phyloP scores from a whole-genome alignment of 805 yeast genomes.

The Saccharomycopsis guyanensis region DNA sequence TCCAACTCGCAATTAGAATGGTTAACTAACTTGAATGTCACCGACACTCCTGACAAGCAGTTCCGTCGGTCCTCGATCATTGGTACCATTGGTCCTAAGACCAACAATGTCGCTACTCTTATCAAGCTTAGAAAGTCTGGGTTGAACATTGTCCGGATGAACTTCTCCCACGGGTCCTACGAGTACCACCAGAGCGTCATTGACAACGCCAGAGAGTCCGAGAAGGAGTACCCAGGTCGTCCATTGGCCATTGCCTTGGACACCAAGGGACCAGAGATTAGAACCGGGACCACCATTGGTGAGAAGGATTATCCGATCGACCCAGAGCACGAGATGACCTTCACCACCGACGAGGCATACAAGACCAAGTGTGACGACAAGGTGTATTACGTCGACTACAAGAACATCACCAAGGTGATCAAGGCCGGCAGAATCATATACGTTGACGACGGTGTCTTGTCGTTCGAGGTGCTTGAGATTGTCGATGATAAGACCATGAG shows the following conservation, averaged over 20 bases:
- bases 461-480: conserved; percentile 85
- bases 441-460: conserved; percentile 95
- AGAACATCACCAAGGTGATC: conserved; percentile 93
- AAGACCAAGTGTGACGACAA: conserved; percentile 65
- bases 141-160: conserved; percentile 96
- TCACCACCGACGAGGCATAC: conserved; percentile 84
- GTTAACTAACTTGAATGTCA: conserved; percentile 72
- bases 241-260: conserved; percentile 98
- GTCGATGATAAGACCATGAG: conserved; percentile 73
- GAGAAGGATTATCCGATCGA: conserved; percentile 76
- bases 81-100: conserved; percentile 98
- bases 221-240: conserved; percentile 84
- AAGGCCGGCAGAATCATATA: conserved; percentile 82
- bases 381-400: conserved; percentile 86
- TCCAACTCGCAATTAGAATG: conserved; percentile 55
- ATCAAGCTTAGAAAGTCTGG: conserved; percentile 93
- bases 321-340: conserved; percentile 83
- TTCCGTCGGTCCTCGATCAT: conserved; percentile 93
- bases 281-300: conserved; percentile 90
- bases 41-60: conserved; percentile 67
- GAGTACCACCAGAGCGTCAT: conserved; percentile 96
- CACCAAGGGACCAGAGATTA: conserved; percentile 99
- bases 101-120: conserved; percentile 81
- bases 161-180: conserved; percentile 97
- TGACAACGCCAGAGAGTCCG: conserved; percentile 95